Conservation (phyloP, 495 filamentous ascomycete species). For the Monascus purpureus region DNA sequence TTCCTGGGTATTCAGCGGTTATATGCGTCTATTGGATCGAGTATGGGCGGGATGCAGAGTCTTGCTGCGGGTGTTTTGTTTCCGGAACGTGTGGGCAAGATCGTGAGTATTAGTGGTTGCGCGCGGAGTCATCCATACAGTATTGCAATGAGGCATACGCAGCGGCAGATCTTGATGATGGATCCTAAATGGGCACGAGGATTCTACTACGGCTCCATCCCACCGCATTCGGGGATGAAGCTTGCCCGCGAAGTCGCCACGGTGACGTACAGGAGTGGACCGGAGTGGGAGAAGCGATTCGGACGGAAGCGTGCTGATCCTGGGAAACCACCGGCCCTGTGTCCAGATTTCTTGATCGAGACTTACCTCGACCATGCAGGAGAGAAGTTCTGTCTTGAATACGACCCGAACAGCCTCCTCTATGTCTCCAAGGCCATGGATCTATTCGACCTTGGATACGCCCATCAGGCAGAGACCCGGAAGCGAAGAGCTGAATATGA, state of each 20-base stretch:
- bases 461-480: slow-evolving; percentile 42
- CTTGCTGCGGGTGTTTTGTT: slow-evolving; percentile 82
- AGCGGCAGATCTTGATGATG: slow-evolving; percentile 97
- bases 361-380: slow-evolving; percentile 97
- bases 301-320: slow-evolving; percentile 78
- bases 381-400: slow-evolving; percentile 97
- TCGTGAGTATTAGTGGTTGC: slow-evolving; percentile 87
- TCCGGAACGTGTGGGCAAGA: slow-evolving; percentile 60
- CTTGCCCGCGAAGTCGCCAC: slow-evolving; percentile 95
- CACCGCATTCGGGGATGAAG: slow-evolving; percentile 94
- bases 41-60: slow-evolving; percentile 99
- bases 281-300: slow-evolving; percentile 96
- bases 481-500: slow-evolving; percentile 34
- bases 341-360: slow-evolving; percentile 94
- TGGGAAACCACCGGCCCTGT: slow-evolving; percentile 74
- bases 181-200: slow-evolving; percentile 96
- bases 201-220: slow-evolving; percentile 81
- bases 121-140: slow-evolving; percentile 94
- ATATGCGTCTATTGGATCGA: slow-evolving; percentile 86
- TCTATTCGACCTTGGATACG: slow-evolving; percentile 77
- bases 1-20: slow-evolving; percentile 61
- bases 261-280: slow-evolving; percentile 90
- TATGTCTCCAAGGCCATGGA: slow-evolving; percentile 99
- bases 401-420: slow-evolving; percentile 89
- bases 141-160: slow-evolving; percentile 97